Conservation (phyloP, 1,284 basidiomycete genomes). For the Puccinia novopanici region DNA sequence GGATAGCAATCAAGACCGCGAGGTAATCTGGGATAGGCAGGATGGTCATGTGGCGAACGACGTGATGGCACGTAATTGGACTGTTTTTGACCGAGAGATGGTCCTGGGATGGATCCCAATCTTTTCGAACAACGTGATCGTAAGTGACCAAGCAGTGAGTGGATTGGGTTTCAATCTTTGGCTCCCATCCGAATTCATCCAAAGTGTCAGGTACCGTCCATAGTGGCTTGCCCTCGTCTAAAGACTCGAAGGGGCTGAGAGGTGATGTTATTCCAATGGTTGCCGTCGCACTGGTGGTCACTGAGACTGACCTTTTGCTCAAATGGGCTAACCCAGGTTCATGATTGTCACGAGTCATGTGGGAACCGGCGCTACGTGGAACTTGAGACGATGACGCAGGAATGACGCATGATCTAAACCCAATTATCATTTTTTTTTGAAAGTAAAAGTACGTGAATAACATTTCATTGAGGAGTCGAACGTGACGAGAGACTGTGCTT, state of each 20-base stretch:
- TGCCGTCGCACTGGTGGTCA: background rate
- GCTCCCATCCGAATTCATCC: conserved; percentile 73
- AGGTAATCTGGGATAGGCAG: conserved; percentile 82
- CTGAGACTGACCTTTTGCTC: conserved; percentile 19
- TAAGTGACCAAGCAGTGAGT: conserved; percentile 56
- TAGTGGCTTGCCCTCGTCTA: conserved; percentile 64
- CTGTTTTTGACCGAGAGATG: conserved; percentile 52
- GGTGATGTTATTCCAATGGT: background rate
- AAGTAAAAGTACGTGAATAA: background rate
- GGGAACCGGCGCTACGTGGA: background rate
- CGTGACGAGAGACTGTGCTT: background rate
- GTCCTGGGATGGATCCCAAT: conserved; percentile 55
- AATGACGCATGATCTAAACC: background rate
- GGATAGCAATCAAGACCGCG: conserved; percentile 68
- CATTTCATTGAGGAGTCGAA: background rate
- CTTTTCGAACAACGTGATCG: conserved; percentile 57
- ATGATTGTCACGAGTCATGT: conserved; percentile 4
- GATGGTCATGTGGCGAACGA: conserved; percentile 62
- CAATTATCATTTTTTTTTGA: background rate
- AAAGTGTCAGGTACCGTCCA: conserved; percentile 79
- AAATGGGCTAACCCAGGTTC: background rate
- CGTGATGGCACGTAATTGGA: conserved; percentile 53
- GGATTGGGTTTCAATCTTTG: conserved; percentile 58
- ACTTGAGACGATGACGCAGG: background rate
- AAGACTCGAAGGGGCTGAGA: background rate